These are phyloP conservation scores for Mortierella hygrophila DNA, from an alignment of 192 early-diverging fungal species.

Conservation along the genomic window DNA sequence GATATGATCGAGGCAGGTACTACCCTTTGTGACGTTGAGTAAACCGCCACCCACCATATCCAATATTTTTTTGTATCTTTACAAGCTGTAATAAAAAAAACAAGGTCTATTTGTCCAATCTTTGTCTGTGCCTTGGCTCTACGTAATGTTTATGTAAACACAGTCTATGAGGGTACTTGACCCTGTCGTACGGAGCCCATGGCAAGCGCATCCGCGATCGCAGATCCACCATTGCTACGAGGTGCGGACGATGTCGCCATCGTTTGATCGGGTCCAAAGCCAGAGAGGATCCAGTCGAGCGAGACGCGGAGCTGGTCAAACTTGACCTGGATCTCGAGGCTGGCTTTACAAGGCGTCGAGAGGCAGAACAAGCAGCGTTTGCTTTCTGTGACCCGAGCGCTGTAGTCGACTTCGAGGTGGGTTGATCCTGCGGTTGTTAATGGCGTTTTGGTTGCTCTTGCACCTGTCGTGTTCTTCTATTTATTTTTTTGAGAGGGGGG, in stretches of 20 bases:
- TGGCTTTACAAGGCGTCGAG: slow-evolving; percentile 38
- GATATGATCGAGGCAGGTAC: slow-evolving; percentile 71
- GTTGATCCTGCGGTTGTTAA: slow-evolving; percentile 36
- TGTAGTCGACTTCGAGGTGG: slow-evolving; percentile 27
- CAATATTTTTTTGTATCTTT: background rate
- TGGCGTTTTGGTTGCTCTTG: background rate
- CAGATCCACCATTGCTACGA: background rate
- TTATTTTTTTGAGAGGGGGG: background rate
- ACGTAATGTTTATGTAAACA: background rate
- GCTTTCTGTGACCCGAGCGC: slow-evolving; percentile 26
- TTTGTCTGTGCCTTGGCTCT: background rate
- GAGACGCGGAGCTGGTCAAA: slow-evolving; percentile 38
- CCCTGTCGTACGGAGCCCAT: background rate
- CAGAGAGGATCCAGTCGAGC: slow-evolving; percentile 51
- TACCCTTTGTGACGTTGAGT: slow-evolving; percentile 63
- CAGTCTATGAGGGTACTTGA: background rate
- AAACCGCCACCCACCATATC: background rate
- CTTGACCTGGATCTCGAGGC: slow-evolving; percentile 38
- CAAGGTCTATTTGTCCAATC: background rate
- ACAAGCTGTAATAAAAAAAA: background rate
- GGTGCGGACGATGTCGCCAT: too few species aligned
- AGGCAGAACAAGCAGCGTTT: slow-evolving; percentile 47
- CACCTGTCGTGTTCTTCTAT: background rate
- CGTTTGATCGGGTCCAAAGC: slow-evolving; percentile 10
- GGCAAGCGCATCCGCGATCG: background rate